Conservation (phyloP, 129 eudicot species). For the Apium graveolens region DNA sequence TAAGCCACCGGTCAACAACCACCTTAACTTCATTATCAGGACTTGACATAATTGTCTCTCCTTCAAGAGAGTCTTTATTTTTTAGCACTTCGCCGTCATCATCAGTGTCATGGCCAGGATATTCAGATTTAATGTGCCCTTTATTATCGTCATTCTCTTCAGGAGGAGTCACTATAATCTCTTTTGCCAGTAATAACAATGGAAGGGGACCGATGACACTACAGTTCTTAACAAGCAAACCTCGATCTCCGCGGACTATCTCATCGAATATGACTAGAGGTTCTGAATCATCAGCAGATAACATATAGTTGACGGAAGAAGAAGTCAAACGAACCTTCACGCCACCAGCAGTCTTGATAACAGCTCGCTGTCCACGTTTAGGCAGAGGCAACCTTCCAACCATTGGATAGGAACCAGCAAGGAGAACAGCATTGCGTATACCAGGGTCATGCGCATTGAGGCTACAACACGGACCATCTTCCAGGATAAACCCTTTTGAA, state of each 20-base stretch:
- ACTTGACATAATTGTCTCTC: conserved; percentile 57
- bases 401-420: conserved; percentile 87
- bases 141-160: conserved; percentile 20
- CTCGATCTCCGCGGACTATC: conserved; percentile 79
- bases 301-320: conserved; percentile 36
- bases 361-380: conserved; percentile 21
- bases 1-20: conserved; percentile 84
- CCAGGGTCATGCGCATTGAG: conserved; percentile 66
- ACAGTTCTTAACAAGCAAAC: conserved; percentile 53
- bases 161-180: conserved; percentile 73
- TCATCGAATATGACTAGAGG: conserved; percentile 71
- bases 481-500: conserved; percentile 49
- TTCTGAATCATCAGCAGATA: conserved; percentile 23
- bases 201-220: conserved; percentile 68
- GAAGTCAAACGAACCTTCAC: conserved; percentile 60
- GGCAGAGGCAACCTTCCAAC: conserved; percentile 62
- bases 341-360: conserved; percentile 46
- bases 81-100: conserved; percentile 24
- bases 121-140: conserved; percentile 24
- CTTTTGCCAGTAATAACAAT: conserved; percentile 61
- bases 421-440: conserved; percentile 71
- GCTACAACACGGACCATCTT: conserved; percentile 37
- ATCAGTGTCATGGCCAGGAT: conserved; percentile 26
- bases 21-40: conserved; percentile 69
- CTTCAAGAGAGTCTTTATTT: conserved; percentile 9